Conservation (phyloP, 2,329 filamentous ascomycete genomes). For the Xylariaceae sp. region DNA sequence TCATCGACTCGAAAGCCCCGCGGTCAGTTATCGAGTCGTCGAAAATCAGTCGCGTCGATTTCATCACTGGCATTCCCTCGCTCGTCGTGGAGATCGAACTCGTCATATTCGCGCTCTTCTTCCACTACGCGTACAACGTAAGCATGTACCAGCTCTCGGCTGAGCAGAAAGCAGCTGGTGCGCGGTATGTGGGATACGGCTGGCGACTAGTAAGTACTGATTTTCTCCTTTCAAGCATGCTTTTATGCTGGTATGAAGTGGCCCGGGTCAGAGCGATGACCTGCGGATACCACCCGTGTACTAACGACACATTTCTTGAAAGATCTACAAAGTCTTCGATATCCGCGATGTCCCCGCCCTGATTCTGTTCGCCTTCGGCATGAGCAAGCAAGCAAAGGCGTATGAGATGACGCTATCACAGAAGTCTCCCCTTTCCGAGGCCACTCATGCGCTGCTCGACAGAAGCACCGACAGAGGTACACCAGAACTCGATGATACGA, state of each 20-base stretch:
- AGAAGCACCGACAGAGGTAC: background rate
- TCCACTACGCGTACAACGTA: slow-evolving; percentile 27
- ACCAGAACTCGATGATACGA: background rate
- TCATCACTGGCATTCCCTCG: slow-evolving; percentile 24
- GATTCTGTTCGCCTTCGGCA: slow-evolving; percentile 7
- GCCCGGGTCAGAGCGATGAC: too few species aligned
- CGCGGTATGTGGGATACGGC: slow-evolving; percentile 8
- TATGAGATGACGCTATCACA: background rate
- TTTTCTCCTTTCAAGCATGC: background rate
- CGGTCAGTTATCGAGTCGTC: slow-evolving; percentile 14
- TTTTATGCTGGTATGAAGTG: too few species aligned
- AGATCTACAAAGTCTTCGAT: slow-evolving; percentile 18
- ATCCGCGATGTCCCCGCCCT: slow-evolving; percentile 13
- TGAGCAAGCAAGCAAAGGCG: slow-evolving; percentile 9
- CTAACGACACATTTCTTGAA: background rate
- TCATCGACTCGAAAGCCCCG: slow-evolving; percentile 17
- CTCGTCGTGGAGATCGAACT: slow-evolving; percentile 21
- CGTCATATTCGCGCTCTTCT: slow-evolving; percentile 26
- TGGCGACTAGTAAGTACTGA: slow-evolving; percentile 17
- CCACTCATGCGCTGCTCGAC: background rate
- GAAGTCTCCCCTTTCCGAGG: too few species aligned
- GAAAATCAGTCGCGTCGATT: slow-evolving; percentile 20
- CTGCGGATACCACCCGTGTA: too few species aligned
- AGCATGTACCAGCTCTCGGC: slow-evolving; percentile 20
- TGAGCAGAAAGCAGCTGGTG: slow-evolving; percentile 12